Conservation (phyloP, 2,329 filamentous ascomycete genomes). For the Pseudocercospora pini-densiflorae region DNA sequence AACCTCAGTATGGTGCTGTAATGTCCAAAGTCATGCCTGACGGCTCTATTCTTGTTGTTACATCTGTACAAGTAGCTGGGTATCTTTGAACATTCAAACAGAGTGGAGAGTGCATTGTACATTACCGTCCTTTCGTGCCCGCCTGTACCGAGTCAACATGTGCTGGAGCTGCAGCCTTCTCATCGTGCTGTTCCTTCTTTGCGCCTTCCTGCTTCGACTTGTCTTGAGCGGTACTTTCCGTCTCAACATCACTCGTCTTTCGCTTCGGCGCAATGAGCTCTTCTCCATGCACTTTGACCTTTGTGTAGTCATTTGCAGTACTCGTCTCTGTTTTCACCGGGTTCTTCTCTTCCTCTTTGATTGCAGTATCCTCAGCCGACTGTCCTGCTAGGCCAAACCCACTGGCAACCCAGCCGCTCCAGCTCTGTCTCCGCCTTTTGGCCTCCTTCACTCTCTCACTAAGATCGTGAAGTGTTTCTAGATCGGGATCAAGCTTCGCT, state of each 20-base stretch:
- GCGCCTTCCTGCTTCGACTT: slow-evolving; percentile 17
- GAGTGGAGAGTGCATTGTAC: slow-evolving; percentile 20
- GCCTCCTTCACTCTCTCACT: slow-evolving; percentile 41
- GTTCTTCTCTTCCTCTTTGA: slow-evolving; percentile 18
- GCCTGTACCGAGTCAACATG: slow-evolving; percentile 30
- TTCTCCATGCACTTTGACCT: slow-evolving; percentile 8
- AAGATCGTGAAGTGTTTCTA: slow-evolving; percentile 42
- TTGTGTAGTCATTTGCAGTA: background rate
- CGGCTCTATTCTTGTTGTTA: background rate
- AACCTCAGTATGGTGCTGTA: background rate
- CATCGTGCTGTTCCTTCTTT: slow-evolving; percentile 13
- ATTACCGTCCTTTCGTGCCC: slow-evolving; percentile 31
- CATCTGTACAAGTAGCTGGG: slow-evolving; percentile 21
- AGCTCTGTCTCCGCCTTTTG: slow-evolving; percentile 31
- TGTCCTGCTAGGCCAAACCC: slow-evolving; percentile 8
- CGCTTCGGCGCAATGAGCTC: slow-evolving; percentile 1
- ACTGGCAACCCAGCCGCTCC: slow-evolving; percentile 37
- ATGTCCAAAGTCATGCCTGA: background rate
- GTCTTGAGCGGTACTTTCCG: slow-evolving; percentile 2
- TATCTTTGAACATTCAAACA: slow-evolving; percentile 22
- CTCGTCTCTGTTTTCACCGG: background rate
- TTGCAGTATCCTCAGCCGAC: slow-evolving; percentile 19
- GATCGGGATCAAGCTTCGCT: slow-evolving; percentile 38
- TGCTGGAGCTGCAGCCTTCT: slow-evolving; percentile 16
- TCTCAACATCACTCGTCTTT: slow-evolving; percentile 12